Base-by-base conservation (phyloP, 352 stramenopile genomes). In the Phytophthora meadii region DNA sequence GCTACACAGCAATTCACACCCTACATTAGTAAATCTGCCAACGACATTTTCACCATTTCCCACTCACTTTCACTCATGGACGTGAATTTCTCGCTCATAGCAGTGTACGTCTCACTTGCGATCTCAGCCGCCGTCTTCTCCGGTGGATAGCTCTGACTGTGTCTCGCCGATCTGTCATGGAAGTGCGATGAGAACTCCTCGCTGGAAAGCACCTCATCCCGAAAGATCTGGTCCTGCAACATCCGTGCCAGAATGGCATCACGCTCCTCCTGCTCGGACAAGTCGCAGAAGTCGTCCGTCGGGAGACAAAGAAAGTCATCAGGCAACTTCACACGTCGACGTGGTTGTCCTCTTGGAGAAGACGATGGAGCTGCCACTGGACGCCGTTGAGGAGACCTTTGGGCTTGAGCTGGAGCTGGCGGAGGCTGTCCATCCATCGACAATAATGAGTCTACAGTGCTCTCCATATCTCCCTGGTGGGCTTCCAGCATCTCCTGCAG, bases 161-260 rank as follows among this genome's bases (percentile, higher is more conserved):
- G 68, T 39, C 51, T 47, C 22, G 46, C 49, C 14, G 50, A 44
- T 60, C 61, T 60, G n/a, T 77, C 53, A 19, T 81, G 58, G 49
- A 95, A 93, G 54, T 95, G 84, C 34, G 69, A 73, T n/a, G 77
- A 83, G 51, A 93, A 89, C 58, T 95, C 87, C 22, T 91, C 69
- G 39, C 79, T 88, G 12, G 70, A 77, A 17, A 93, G 58, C 30
- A 95, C 63, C 49, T 95, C 73, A 49, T 93, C 65, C 12, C 85
- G 84, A 61, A 94, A 93, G 59, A 93, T 86, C 68, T 94, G 84
- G 50, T 93, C 87, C 61, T 95, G 87, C 44, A 95, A 48, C 87
- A 94, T 95, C 17, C 80, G 79, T 7, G 87, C 87, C 37, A 95
- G 57, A 34, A 84, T 72, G 1, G 82, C 82, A 54, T 95, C 85